A percentile compares a stretch with the other conserved stretches of the same genome.
phyloP scores from a whole-genome alignment of 495 filamentous ascomycete genomes.

The Umbilicaria muhlenbergii region DNA sequence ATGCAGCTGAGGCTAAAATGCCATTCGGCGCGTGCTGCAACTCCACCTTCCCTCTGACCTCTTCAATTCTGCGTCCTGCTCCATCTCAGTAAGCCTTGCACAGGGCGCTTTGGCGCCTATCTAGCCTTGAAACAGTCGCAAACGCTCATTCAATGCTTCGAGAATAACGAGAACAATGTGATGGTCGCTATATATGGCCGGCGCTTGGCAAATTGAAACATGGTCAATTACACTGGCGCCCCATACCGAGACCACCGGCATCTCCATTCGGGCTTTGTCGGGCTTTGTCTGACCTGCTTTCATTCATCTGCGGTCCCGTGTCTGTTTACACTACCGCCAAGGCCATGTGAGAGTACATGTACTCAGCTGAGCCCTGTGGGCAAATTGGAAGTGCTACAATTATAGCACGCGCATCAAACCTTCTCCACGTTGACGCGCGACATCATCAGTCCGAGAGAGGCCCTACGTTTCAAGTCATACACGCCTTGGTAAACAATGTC shows the following conservation, averaged over 20 bases:
- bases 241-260: background rate
- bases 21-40: too few relatives aligned
- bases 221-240: background rate
- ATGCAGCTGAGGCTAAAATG: too few relatives aligned
- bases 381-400: too few relatives aligned
- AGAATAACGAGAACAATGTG: background rate
- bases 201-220: conserved; percentile 9
- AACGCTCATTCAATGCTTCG: too few relatives aligned
- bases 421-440: conserved; percentile 14
- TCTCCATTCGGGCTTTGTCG: background rate
- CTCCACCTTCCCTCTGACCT: too few relatives aligned
- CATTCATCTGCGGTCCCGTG: background rate
- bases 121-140: too few relatives aligned
- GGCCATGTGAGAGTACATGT: background rate
- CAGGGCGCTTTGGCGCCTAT: too few relatives aligned
- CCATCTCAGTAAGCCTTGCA: too few relatives aligned
- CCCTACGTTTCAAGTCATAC: conserved; percentile 5
- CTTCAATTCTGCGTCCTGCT: too few relatives aligned
- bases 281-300: too few relatives aligned
- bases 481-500: background rate
- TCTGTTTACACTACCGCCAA: background rate
- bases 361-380: background rate
- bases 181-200: conserved; percentile 7
- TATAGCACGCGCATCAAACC: background rate
- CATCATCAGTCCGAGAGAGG: conserved; percentile 7